Conservation (phyloP, 805 yeast species). For the Wickerhamomyces canadensis region DNA sequence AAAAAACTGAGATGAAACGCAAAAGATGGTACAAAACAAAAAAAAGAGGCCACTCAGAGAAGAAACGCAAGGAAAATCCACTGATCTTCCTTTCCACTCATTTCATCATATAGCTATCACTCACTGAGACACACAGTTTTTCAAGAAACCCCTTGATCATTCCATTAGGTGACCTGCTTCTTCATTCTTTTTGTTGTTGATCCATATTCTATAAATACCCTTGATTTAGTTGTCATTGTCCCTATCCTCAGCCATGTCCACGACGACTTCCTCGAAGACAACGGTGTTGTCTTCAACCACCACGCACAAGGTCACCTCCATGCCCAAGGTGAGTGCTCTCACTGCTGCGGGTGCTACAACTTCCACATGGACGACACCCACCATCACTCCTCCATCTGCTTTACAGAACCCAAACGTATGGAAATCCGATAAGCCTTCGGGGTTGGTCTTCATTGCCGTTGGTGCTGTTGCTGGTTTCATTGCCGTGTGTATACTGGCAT, state of each 20-base stretch:
- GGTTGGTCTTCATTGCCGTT: slow-evolving; percentile 79
- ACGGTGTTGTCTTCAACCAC: background rate
- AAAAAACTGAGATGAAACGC: too few relatives aligned
- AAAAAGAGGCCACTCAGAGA: background rate
- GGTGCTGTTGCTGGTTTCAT: slow-evolving; percentile 65
- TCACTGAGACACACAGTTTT: too few relatives aligned
- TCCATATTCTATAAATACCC: too few relatives aligned
- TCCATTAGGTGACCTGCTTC: too few relatives aligned
- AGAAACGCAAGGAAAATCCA: background rate
- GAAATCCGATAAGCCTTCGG: slow-evolving; percentile 49
- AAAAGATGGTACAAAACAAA: too few relatives aligned
- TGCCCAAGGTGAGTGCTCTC: too few relatives aligned
- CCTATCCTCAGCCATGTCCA: too few relatives aligned
- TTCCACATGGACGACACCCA: slow-evolving; percentile 24
- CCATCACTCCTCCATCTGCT: slow-evolving; percentile 48
- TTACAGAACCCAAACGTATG: slow-evolving; percentile 60
- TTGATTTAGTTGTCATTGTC: too few relatives aligned
- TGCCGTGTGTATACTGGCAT: slow-evolving; percentile 42
- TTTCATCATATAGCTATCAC: too few relatives aligned
- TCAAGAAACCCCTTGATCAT: too few relatives aligned
- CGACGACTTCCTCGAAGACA: too few relatives aligned
- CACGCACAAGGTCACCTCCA: slow-evolving; percentile 6
- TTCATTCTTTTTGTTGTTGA: background rate
- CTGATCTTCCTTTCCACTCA: slow-evolving; percentile 1
- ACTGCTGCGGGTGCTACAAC: slow-evolving; percentile 8